Conservation (phyloP, 192 early-diverging fungal genomes). For the Podila minutissima region DNA sequence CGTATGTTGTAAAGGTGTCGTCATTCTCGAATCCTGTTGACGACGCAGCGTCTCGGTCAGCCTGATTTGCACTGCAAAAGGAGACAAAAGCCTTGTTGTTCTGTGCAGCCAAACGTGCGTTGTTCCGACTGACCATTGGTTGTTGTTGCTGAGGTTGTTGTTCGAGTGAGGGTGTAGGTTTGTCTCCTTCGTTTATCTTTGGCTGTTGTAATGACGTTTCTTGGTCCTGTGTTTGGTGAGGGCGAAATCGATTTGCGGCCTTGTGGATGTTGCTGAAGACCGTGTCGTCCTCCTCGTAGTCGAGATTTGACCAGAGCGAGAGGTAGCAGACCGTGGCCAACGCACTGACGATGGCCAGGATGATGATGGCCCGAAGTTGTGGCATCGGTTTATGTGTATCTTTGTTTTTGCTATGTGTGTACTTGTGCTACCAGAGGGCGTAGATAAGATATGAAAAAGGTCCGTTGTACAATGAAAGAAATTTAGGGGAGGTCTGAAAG, state of each 20-base stretch:
- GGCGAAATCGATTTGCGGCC: not conserved
- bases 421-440: too few relatives aligned
- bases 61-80: not conserved
- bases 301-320: constrained; percentile 1
- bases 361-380: not conserved
- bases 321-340: not conserved
- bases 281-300: not conserved
- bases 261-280: constrained; percentile 3
- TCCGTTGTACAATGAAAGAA: not conserved
- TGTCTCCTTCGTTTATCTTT: too few relatives aligned
- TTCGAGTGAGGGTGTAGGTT: not conserved
- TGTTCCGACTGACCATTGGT: not conserved
- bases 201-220: not conserved
- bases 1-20: constrained; percentile 11
- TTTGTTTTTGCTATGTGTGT: not conserved
- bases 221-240: not conserved
- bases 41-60: not conserved
- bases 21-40: not conserved
- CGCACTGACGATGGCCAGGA: constrained; percentile 1
- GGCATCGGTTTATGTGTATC: not conserved
- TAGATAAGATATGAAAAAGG: too few relatives aligned
- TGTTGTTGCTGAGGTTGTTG: not conserved
- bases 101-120: not conserved
- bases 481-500: not conserved
- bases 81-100: constrained; percentile 1